phyloP scores from a whole-genome alignment of 805 yeast species.

The Lachancea waltii region DNA sequence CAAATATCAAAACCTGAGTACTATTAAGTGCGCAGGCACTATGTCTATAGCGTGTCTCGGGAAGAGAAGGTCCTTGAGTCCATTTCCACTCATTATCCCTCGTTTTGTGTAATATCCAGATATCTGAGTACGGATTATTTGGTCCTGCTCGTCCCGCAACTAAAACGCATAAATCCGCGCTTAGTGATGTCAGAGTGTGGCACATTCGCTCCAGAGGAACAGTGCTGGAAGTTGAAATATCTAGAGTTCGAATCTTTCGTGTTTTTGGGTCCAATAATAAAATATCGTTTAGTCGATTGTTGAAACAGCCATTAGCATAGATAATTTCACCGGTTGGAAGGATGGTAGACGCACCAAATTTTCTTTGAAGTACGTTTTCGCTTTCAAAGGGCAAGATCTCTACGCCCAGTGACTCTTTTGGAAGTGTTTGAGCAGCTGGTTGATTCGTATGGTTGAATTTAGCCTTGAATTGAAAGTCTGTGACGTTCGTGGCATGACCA shows the following conservation, averaged over 20 bases:
- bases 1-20: slow-evolving; percentile 40
- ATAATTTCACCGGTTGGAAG: slow-evolving; percentile 8
- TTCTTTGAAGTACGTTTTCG: slow-evolving; percentile 12
- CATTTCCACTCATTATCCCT: slow-evolving; percentile 31
- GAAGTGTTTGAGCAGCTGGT: not conserved
- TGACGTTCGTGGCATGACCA: slow-evolving; percentile 52
- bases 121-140: slow-evolving; percentile 37
- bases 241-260: not conserved
- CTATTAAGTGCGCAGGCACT: slow-evolving; percentile 30
- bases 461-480: slow-evolving; percentile 9
- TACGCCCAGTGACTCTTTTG: not conserved
- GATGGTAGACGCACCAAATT: slow-evolving; percentile 21
- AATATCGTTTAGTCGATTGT: slow-evolving; percentile 23
- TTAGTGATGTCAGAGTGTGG: slow-evolving; percentile 42
- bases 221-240: not conserved
- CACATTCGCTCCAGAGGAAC: slow-evolving; percentile 44
- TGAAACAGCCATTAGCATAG: slow-evolving; percentile 34
- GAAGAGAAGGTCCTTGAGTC: slow-evolving; percentile 36
- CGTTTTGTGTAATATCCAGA: slow-evolving; percentile 33
- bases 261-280: slow-evolving; percentile 4
- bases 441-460: slow-evolving; percentile 2
- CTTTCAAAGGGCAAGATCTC: not conserved
- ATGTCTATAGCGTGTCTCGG: slow-evolving; percentile 48
- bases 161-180: slow-evolving; percentile 32
- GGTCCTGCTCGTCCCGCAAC: slow-evolving; percentile 71